phyloP scores from a whole-genome alignment of 1,284 basidiomycete species.

The Marasmius fiardii region DNA sequence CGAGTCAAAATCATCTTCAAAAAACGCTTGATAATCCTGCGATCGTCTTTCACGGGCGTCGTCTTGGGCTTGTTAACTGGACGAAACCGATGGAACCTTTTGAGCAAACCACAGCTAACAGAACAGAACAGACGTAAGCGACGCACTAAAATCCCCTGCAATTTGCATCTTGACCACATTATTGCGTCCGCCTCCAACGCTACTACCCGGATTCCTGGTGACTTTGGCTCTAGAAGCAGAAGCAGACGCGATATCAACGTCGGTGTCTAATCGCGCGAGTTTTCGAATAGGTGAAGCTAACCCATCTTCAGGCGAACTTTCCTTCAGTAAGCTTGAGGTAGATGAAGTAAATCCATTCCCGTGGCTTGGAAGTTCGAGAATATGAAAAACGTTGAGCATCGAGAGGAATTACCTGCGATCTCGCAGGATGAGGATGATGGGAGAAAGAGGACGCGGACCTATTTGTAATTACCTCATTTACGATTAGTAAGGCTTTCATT shows the following conservation, averaged over 20 bases:
- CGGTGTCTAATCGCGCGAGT: slow-evolving; percentile 57
- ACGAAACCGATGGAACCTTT: too few species aligned
- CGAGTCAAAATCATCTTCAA: slow-evolving; percentile 43
- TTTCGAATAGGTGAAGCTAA: slow-evolving; percentile 62
- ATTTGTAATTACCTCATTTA: too few species aligned
- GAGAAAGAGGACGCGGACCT: too few species aligned
- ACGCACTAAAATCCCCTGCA: not conserved
- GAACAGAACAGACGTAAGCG: not conserved
- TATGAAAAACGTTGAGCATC: slow-evolving; percentile 30
- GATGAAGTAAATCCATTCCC: slow-evolving; percentile 50
- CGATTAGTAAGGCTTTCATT: too few species aligned
- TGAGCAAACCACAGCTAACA: not conserved
- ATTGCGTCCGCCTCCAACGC: not conserved
- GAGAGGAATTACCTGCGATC: not conserved
- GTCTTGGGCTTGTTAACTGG: not conserved
- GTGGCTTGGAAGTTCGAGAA: slow-evolving; percentile 51
- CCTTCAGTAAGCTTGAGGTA: slow-evolving; percentile 17
- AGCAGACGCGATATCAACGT: slow-evolving; percentile 62
- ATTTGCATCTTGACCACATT: not conserved
- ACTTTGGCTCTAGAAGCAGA: slow-evolving; percentile 52
- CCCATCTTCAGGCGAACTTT: slow-evolving; percentile 35
- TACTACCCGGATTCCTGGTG: slow-evolving; percentile 13
- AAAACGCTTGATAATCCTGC: slow-evolving; percentile 23
- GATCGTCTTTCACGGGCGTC: slow-evolving; percentile 1
- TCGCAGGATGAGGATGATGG: too few species aligned